Percentiles rank a stretch among this genome's conserved stretches.
Evolutionary conservation across 2,329 filamentous ascomycete species (phyloP).

Genomic region (Tolypocladium cylindrosporum): DNA sequence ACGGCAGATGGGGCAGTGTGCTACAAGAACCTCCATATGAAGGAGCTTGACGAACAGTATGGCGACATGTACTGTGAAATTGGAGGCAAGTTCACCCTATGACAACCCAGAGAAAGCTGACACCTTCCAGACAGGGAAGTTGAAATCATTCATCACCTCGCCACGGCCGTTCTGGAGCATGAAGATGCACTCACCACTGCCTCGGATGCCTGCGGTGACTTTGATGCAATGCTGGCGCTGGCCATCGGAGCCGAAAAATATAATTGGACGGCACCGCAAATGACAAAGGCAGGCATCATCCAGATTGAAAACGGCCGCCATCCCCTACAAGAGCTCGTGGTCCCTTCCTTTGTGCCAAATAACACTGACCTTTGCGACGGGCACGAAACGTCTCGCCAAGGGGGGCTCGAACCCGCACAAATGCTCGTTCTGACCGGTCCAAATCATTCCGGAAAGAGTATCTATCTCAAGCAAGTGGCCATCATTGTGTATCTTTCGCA

Average conservation of each 20-base stretch:
- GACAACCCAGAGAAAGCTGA: conserved; percentile 9
- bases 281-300: conserved; percentile 62
- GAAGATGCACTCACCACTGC: conserved; percentile 55
- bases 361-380: conserved; percentile 62
- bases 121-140: conserved; percentile 64
- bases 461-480: conserved; percentile 89
- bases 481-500: conserved; percentile 89
- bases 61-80: conserved; percentile 83
- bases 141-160: conserved; percentile 72
- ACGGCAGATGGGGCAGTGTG: conserved; percentile 60
- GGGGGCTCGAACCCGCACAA: conserved; percentile 24
- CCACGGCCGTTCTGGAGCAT: conserved; percentile 58
- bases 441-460: conserved; percentile 93
- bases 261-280: conserved; percentile 56
- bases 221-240: conserved; percentile 78
- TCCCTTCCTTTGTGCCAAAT: conserved; percentile 75
- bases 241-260: conserved; percentile 68
- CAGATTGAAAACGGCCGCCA: conserved; percentile 73
- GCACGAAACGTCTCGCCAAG: conserved; percentile 12
- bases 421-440: conserved; percentile 81
- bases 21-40: conserved; percentile 80
- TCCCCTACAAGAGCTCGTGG: conserved; percentile 74
- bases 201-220: conserved; percentile 76
- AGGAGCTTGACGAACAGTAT: conserved; percentile 66
- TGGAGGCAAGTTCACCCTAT: conserved; percentile 46